Conservation (phyloP, 306 rosid species). For the Acacia acuminata region DNA sequence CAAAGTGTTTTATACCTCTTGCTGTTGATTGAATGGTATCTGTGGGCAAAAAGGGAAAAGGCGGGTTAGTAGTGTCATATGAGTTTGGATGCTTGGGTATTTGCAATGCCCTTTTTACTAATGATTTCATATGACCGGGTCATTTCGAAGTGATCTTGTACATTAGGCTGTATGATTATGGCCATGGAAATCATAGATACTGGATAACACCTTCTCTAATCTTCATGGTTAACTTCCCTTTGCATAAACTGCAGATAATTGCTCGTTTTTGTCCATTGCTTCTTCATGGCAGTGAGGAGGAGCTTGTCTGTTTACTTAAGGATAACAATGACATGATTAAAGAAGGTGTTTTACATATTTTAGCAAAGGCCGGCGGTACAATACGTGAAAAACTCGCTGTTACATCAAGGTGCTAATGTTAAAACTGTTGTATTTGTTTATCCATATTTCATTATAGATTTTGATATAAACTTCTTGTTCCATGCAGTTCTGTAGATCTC, state of each 20-base stretch:
- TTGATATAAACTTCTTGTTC: constrained; percentile 6
- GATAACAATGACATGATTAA: constrained; percentile 75
- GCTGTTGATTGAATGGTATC: constrained; percentile 6
- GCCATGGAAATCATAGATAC: constrained; percentile 19
- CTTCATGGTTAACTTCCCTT: constrained; percentile 12
- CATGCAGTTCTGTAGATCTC: constrained; percentile 87
- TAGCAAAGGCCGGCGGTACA: constrained; percentile 95
- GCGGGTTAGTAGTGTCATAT: background rate
- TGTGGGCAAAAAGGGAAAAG: background rate
- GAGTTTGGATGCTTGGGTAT: constrained; percentile 5
- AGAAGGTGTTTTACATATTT: constrained; percentile 79
- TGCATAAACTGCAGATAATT: constrained; percentile 66
- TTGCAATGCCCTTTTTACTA: background rate
- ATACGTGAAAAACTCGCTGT: constrained; percentile 81
- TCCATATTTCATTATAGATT: background rate
- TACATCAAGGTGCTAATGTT: constrained; percentile 67
- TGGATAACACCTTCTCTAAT: background rate
- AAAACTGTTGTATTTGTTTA: background rate
- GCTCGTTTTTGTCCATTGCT: constrained; percentile 88
- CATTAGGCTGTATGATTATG: constrained; percentile 1
- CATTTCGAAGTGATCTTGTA: constrained; percentile 1
- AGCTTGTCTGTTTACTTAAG: constrained; percentile 75
- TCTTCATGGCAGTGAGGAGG: constrained; percentile 80
- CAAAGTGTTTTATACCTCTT: background rate
- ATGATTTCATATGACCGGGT: background rate